These are phyloP conservation scores for Xerocomellus amylosporus DNA, from an alignment of 768 basidiomycete species.

Conservation along the genomic window DNA sequence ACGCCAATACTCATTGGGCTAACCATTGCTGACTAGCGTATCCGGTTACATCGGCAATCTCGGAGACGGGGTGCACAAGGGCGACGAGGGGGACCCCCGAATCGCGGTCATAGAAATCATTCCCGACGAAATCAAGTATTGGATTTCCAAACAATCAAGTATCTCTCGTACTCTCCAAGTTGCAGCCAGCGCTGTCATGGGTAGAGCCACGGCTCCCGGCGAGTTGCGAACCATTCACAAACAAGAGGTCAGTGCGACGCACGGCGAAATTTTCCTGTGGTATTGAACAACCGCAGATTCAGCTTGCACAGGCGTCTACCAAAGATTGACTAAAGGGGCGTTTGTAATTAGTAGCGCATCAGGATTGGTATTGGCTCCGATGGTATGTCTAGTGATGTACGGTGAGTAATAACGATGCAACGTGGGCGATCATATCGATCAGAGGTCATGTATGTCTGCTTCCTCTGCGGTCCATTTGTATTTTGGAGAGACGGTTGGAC, in stretches of 20 bases:
- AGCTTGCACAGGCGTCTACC: constrained; percentile 11
- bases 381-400: constrained; percentile 15
- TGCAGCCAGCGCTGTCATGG: constrained; percentile 56
- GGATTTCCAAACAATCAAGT: constrained; percentile 60
- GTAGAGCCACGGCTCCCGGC: constrained; percentile 65
- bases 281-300: constrained; percentile 11
- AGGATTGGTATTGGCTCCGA: constrained; percentile 3
- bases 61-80: constrained; percentile 80
- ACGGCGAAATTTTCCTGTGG: background rate
- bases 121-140: constrained; percentile 81
- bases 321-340: constrained; percentile 7
- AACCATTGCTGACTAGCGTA: constrained; percentile 38
- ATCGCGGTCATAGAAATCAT: constrained; percentile 76
- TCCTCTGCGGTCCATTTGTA: constrained; percentile 15
- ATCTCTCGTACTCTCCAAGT: constrained; percentile 60
- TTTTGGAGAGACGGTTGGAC: constrained; percentile 54
- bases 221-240: constrained; percentile 72
- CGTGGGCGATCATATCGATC: background rate
- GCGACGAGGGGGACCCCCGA: constrained; percentile 76
- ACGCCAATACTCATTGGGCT: background rate
- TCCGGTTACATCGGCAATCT: constrained; percentile 85
- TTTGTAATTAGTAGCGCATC: background rate
- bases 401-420: background rate
- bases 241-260: constrained; percentile 54
- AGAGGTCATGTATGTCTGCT: constrained; percentile 14